phyloP scores from a whole-genome alignment of 441 rosid genomes.

The Brassica hybrid region DNA sequence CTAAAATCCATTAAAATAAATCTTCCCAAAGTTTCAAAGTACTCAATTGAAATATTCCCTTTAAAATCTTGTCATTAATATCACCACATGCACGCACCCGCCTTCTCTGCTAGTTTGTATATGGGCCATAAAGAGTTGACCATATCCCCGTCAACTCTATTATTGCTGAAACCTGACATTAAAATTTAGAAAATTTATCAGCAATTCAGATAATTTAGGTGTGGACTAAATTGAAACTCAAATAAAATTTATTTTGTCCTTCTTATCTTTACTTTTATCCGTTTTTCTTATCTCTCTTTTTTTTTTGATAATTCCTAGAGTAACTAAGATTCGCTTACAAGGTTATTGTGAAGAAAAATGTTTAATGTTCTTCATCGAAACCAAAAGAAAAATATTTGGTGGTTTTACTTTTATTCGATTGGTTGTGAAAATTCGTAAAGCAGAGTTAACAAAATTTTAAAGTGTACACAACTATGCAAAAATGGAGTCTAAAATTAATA shows the following conservation, averaged over 20 bases:
- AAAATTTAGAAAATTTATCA: background rate
- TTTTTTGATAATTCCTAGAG: background rate
- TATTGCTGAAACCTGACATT: slow-evolving; percentile 17
- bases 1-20: background rate
- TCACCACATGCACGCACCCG: slow-evolving; percentile 27
- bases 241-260: background rate
- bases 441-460: background rate
- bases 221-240: background rate
- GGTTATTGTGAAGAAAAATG: background rate
- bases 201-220: slow-evolving; percentile 11
- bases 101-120: slow-evolving; percentile 2
- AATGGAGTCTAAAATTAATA: background rate
- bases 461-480: slow-evolving; percentile 2
- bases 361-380: background rate
- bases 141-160: background rate
- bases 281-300: background rate
- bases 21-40: background rate
- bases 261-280: background rate
- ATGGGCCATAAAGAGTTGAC: slow-evolving; percentile 11
- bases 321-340: background rate
- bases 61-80: background rate
- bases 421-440: background rate
- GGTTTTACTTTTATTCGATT: background rate
- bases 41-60: no score
- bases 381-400: background rate